phyloP scores from a whole-genome alignment of 2,329 filamentous ascomycete species.

The Pseudohalonectria lignicola region DNA sequence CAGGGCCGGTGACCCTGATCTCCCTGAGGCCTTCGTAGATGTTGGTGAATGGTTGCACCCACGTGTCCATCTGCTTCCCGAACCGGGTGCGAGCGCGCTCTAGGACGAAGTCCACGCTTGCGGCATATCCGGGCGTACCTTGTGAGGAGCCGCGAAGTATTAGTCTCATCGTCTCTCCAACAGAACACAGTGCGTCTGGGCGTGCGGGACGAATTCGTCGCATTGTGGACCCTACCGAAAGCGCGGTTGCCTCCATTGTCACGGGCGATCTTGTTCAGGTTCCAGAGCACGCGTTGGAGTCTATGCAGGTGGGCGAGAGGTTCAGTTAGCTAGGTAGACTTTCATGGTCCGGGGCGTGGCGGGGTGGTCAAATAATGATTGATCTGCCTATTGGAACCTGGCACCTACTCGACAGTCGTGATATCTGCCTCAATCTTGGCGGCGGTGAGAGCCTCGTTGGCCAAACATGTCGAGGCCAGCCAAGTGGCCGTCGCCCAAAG shows the following conservation, averaged over 20 bases:
- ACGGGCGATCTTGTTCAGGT: slow-evolving; percentile 40
- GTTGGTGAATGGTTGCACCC: slow-evolving; percentile 33
- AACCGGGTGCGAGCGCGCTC: slow-evolving; percentile 28
- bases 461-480: slow-evolving; percentile 5
- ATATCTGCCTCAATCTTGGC: slow-evolving; percentile 28
- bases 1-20: slow-evolving; percentile 31
- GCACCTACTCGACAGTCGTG: slow-evolving; percentile 21
- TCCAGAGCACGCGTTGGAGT: slow-evolving; percentile 38
- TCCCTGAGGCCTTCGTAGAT: slow-evolving; percentile 28
- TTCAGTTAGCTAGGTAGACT: neutral
- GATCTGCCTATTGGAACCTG: neutral
- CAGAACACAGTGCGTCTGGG: no score
- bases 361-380: neutral
- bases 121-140: slow-evolving; percentile 44
- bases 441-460: slow-evolving; percentile 21
- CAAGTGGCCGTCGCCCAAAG: neutral
- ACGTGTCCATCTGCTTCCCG: slow-evolving; percentile 28
- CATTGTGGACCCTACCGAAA: no score
- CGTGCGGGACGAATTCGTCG: no score
- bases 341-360: neutral
- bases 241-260: slow-evolving; percentile 50
- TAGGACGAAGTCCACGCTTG: slow-evolving; percentile 46
- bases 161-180: no score
- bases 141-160: no score
- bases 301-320: slow-evolving; percentile 16